Evolutionary conservation across 306 rosid species (phyloP).

Genomic region (Mimosa bimucronata): DNA sequence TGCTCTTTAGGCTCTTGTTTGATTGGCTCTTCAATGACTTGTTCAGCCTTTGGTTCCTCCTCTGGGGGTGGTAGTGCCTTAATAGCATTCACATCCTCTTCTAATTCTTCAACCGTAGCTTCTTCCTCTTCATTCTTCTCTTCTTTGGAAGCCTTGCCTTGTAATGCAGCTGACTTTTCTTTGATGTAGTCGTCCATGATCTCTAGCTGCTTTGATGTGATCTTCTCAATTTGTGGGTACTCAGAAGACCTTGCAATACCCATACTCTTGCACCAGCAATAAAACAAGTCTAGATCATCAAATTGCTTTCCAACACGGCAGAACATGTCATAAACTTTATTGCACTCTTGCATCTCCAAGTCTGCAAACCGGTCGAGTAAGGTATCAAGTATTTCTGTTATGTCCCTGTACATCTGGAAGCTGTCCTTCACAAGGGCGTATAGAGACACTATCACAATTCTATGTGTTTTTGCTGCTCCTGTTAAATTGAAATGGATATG

Average conservation of each 20-base stretch:
- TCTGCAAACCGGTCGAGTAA: slow-evolving; percentile 77
- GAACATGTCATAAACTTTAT: slow-evolving; percentile 71
- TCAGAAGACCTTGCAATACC: slow-evolving; percentile 85
- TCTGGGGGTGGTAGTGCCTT: slow-evolving; percentile 81
- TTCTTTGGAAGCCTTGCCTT: slow-evolving; percentile 17
- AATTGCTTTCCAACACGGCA: slow-evolving; percentile 79
- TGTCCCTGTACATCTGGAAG: slow-evolving; percentile 68
- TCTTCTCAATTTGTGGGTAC: slow-evolving; percentile 78
- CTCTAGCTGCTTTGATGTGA: slow-evolving; percentile 72
- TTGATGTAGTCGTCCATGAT: slow-evolving; percentile 79
- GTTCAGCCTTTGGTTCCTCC: slow-evolving; percentile 34
- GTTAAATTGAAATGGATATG: slow-evolving; percentile 37
- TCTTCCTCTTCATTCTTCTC: slow-evolving; percentile 12
- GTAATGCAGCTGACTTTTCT: slow-evolving; percentile 52
- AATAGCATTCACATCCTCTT: slow-evolving; percentile 53
- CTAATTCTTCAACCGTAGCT: slow-evolving; percentile 30
- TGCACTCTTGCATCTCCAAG: slow-evolving; percentile 54
- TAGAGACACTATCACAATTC: slow-evolving; percentile 76
- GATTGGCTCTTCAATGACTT: slow-evolving; percentile 38
- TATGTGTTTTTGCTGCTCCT: slow-evolving; percentile 77
- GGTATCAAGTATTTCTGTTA: slow-evolving; percentile 59
- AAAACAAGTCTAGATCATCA: slow-evolving; percentile 81
- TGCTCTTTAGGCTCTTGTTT: slow-evolving; percentile 33
- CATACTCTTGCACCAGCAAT: slow-evolving; percentile 63
- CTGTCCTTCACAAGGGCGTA: slow-evolving; percentile 81